These are phyloP conservation scores for Lagenaria siceraria DNA, from an alignment of 306 rosid genomes.

Conservation along the genomic window DNA sequence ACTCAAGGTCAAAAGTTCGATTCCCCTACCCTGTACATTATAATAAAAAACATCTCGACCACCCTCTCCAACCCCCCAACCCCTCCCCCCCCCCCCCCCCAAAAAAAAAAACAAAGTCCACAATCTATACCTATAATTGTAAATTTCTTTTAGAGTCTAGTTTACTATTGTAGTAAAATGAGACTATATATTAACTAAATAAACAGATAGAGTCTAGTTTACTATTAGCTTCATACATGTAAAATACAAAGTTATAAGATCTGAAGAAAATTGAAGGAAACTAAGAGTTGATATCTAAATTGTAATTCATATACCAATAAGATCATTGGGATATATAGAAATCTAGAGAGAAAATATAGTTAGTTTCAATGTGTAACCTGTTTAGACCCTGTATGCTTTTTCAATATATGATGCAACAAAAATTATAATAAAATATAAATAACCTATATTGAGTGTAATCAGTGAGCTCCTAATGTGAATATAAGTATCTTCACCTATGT, in stretches of 20 bases:
- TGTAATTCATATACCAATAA: neutral
- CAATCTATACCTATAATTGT: too few species aligned
- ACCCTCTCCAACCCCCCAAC: too few species aligned
- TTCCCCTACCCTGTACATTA: too few species aligned
- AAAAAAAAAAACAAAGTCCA: too few species aligned
- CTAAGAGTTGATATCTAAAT: neutral
- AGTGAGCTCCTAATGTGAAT: neutral
- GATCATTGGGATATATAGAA: neutral
- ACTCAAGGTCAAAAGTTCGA: too few species aligned
- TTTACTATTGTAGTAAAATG: too few species aligned
- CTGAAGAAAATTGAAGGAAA: neutral
- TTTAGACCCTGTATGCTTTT: neutral
- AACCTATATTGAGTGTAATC: neutral
- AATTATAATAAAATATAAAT: neutral
- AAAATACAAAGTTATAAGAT: neutral
- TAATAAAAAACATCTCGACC: too few species aligned
- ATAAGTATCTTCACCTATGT: neutral
- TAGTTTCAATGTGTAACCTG: neutral
- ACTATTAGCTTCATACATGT: neutral
- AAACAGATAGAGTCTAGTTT: neutral
- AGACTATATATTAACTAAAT: too few species aligned
- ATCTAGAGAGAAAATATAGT: neutral
- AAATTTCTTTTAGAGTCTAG: neutral
- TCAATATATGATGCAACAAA: constrained; percentile 1
- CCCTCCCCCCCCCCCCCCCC: too few species aligned